Conservation (phyloP, 345 rosid species). For the Luvunga scandens region DNA sequence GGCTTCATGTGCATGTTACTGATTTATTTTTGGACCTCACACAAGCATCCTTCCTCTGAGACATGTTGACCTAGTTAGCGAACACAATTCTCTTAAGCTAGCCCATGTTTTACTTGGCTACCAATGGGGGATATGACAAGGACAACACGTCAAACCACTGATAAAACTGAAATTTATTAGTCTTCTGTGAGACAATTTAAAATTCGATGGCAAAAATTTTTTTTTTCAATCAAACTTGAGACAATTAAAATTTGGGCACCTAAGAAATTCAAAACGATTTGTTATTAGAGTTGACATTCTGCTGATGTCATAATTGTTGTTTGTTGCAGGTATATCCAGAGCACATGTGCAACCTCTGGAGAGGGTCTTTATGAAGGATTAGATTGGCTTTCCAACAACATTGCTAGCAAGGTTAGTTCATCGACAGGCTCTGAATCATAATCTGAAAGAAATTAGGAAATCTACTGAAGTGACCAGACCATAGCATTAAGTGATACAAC, state of each 20-base stretch:
- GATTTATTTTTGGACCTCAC: not conserved
- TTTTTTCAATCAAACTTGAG: not conserved
- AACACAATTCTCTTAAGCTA: not conserved
- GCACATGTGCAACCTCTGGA: conserved; percentile 22
- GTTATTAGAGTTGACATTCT: not conserved
- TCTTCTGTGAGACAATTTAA: too few relatives aligned
- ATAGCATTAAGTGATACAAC: not conserved
- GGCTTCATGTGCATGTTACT: not conserved
- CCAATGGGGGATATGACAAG: too few relatives aligned
- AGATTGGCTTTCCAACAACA: conserved; percentile 87
- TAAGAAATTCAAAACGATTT: not conserved
- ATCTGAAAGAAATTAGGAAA: not conserved
- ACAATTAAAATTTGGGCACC: not conserved
- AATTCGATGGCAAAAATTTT: not conserved
- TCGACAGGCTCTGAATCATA: not conserved
- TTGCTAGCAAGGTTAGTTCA: conserved; percentile 51
- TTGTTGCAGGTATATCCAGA: conserved; percentile 73
- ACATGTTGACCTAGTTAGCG: not conserved
- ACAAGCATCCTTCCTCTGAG: not conserved
- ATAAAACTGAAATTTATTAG: not conserved
- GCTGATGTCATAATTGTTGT: not conserved
- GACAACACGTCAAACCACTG: not conserved
- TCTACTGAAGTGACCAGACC: not conserved
- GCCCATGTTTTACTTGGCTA: not conserved
- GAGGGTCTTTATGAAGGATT: conserved; percentile 83